Percentiles rank a stretch among this genome's conserved stretches.
Evolutionary conservation across 129 eudicot species (phyloP).

Genomic region (Silybum marianum): DNA sequence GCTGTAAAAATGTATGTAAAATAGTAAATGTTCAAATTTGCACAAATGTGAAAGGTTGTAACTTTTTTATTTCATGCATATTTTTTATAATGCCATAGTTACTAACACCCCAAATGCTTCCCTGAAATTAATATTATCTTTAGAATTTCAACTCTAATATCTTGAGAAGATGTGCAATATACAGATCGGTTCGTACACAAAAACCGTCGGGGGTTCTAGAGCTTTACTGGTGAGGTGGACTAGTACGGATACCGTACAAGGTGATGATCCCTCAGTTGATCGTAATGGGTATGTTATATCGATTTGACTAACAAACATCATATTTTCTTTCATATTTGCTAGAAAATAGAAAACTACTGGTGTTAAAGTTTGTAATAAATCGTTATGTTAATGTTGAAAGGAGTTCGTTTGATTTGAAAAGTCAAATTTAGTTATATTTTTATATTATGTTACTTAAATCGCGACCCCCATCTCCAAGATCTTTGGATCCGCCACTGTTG

Average conservation of each 20-base stretch:
- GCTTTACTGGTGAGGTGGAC: constrained; percentile 35
- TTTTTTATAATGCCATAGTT: background rate
- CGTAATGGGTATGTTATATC: constrained; percentile 39
- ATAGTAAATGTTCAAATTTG: background rate
- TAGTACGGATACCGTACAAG: constrained; percentile 47
- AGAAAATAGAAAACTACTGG: background rate
- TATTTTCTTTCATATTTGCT: background rate
- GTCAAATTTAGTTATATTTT: too few relatives aligned
- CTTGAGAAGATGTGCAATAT: constrained; percentile 18
- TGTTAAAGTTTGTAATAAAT: constrained; percentile 1
- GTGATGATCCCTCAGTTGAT: constrained; percentile 38
- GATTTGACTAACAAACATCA: background rate
- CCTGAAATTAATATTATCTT: background rate
- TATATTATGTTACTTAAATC: too few relatives aligned
- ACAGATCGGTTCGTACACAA: constrained; percentile 43
- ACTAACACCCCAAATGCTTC: background rate
- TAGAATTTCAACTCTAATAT: background rate
- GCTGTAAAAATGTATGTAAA: background rate
- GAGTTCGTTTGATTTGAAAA: background rate
- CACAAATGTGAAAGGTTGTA: background rate
- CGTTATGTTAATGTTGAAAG: background rate
- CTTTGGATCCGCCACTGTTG: too few relatives aligned
- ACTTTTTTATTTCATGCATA: background rate
- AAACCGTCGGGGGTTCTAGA: constrained; percentile 36
- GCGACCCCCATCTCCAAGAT: too few relatives aligned